Conservation (phyloP, 1,284 basidiomycete species). For the Macrocystidia cucumis region DNA sequence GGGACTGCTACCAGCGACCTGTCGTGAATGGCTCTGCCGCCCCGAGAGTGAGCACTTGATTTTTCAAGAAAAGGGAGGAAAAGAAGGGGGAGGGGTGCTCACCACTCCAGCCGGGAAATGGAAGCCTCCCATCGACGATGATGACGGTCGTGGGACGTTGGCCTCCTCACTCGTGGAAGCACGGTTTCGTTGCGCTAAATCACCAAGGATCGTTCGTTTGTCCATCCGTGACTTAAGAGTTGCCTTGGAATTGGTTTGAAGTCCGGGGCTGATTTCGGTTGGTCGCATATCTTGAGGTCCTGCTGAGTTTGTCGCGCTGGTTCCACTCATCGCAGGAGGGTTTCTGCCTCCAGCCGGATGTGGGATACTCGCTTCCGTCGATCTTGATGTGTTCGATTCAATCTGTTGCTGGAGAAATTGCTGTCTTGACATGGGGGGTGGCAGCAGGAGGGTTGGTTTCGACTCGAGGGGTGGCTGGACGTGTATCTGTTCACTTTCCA, state of each 20-base stretch:
- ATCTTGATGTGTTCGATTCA: background rate
- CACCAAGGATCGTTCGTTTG: too few relatives aligned
- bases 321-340: background rate
- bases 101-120: slow-evolving; percentile 43
- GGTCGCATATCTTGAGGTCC: background rate
- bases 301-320: background rate
- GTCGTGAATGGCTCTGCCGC: slow-evolving; percentile 14
- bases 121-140: slow-evolving; percentile 43
- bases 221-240: too few relatives aligned
- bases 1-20: background rate
- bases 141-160: slow-evolving; percentile 18
- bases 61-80: slow-evolving; percentile 1
- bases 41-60: background rate
- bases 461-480: background rate
- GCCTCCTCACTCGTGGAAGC: slow-evolving; percentile 4
- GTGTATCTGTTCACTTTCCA: background rate
- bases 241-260: background rate
- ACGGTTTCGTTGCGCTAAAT: too few relatives aligned
- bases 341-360: background rate
- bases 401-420: background rate
- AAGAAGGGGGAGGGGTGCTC: slow-evolving; percentile 8
- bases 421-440: background rate
- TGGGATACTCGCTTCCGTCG: background rate
- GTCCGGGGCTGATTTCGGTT: background rate
- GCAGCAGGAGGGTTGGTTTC: background rate